These are phyloP conservation scores for Pistacia atlantica DNA, from an alignment of 345 rosid species.

Conservation along the genomic window DNA sequence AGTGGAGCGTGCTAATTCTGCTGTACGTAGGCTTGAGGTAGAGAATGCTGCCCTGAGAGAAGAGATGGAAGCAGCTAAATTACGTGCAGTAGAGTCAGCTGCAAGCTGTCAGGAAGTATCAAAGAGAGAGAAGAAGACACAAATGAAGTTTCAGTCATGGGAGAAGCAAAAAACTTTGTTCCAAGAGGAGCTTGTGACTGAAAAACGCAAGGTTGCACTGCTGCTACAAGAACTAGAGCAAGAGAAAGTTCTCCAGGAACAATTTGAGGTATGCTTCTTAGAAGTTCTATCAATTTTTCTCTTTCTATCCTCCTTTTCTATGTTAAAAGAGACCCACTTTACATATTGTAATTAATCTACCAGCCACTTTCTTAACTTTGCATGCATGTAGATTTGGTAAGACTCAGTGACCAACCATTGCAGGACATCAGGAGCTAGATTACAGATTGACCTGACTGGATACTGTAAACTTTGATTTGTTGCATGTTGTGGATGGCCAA, in stretches of 20 bases:
- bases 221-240: conserved; percentile 51
- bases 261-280: conserved; percentile 50
- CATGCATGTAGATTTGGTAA: conserved; percentile 11
- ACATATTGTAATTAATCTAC: neutral
- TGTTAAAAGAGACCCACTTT: neutral
- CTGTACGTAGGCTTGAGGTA: conserved; percentile 75
- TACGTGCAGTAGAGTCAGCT: conserved; percentile 71
- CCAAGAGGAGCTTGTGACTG: conserved; percentile 72
- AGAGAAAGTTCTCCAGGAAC: conserved; percentile 50
- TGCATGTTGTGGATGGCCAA: conserved; percentile 16
- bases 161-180: conserved; percentile 69
- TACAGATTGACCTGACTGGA: neutral
- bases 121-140: conserved; percentile 74
- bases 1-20: conserved; percentile 69
- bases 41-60: conserved; percentile 67
- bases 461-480: neutral
- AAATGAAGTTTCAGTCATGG: conserved; percentile 71
- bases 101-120: conserved; percentile 69
- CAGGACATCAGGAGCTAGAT: conserved; percentile 13
- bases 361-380: conserved; percentile 11
- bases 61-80: conserved; percentile 75
- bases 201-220: conserved; percentile 53
- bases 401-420: conserved; percentile 8
- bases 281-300: conserved; percentile 7
- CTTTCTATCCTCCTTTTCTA: conserved; percentile 7